A percentile compares a stretch with the other conserved stretches of the same genome.
phyloP scores from a whole-genome alignment of 768 basidiomycete genomes.

The Jaapia argillacea region DNA sequence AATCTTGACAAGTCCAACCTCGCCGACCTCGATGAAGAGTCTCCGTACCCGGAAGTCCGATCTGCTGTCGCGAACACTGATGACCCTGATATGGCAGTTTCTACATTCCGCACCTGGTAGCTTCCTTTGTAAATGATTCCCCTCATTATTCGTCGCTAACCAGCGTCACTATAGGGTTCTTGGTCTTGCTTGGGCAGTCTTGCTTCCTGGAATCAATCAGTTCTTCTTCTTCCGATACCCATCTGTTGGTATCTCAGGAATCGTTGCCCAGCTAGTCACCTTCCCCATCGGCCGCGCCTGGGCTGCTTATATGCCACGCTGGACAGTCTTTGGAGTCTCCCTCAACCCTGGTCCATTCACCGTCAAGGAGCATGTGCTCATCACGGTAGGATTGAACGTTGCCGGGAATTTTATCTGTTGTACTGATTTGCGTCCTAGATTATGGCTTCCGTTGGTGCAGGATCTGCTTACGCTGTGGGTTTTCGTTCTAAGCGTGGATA shows the following conservation, averaged over 20 bases:
- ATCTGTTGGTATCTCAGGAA: conserved; percentile 47
- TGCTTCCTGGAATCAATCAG: conserved; percentile 57
- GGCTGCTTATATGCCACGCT: conserved; percentile 42
- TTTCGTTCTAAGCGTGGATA: conserved; percentile 15
- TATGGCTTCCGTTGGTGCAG: conserved; percentile 29
- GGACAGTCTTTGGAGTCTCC: conserved; percentile 45
- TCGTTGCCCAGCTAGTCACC: conserved; percentile 63
- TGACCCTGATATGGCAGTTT: conserved; percentile 46
- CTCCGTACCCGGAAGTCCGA: conserved; percentile 20
- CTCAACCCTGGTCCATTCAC: conserved; percentile 72
- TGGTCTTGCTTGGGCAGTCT: conserved; percentile 40
- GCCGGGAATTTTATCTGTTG: too few relatives aligned
- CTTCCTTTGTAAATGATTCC: not conserved
- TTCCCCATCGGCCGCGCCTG: conserved; percentile 58
- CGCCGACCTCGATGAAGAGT: conserved; percentile 12
- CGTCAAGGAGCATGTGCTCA: conserved; percentile 42
- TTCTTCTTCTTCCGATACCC: conserved; percentile 76
- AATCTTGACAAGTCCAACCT: not conserved
- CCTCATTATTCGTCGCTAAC: conserved; percentile 5
- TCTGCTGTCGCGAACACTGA: conserved; percentile 59
- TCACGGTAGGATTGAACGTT: too few relatives aligned
- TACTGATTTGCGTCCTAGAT: conserved; percentile 18
- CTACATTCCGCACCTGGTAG: conserved; percentile 28
- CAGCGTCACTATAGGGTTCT: conserved; percentile 37
- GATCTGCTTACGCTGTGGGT: conserved; percentile 34